Base-by-base conservation (phyloP, 495 filamentous ascomycete genomes). In the Aspergillus conjunctus region DNA sequence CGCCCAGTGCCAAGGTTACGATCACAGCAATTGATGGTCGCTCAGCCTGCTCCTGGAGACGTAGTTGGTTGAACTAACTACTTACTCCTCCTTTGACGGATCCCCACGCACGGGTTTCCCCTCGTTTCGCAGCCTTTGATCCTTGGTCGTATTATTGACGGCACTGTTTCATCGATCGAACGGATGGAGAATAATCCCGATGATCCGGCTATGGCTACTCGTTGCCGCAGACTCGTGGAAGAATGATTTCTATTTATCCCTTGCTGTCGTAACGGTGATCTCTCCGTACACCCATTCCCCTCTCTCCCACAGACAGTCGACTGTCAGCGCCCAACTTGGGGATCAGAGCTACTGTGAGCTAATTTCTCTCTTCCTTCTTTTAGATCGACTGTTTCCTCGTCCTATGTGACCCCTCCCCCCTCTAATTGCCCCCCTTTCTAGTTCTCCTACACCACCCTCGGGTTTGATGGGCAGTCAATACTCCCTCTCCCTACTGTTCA, bases 171-270 rank as follows among this genome's bases (percentile, higher is more conserved):
- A 60, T 62, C 39, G 33, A 46, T 54, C 43, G 61, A 63, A 58
- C 56, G 20, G 41, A 58, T 57, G 46, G 51, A 55, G 56, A 32
- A 44, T 18, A 11, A 46, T 50, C 7, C 59, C 59, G 46, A 45
- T 61, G 21, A 45, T 34, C 54, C 59, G 58, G 39, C 56, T 44
- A 51, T 44, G 54, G 52, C 33, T 37, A 32, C 45, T 43, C 56
- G 22, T 17, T 33, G 33, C 46, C 41, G 22, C 12, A 32, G 46
- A 63, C 64, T 66, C 60, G 64, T 66, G 64, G 64, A 66, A 66
- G 60, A 63, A 63, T 59, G 61, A 17, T 51, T 56, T 58, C 43
- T 57, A 34, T 39, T 57, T 46, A 59, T 56, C 56, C 51, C 56
- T 56, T 51, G 60, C 17, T 41, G 50, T 59, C 46, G 53, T 46